Evolutionary conservation across 2,329 filamentous ascomycete species (phyloP).

Genomic region (Cladophialophora immunda): DNA sequence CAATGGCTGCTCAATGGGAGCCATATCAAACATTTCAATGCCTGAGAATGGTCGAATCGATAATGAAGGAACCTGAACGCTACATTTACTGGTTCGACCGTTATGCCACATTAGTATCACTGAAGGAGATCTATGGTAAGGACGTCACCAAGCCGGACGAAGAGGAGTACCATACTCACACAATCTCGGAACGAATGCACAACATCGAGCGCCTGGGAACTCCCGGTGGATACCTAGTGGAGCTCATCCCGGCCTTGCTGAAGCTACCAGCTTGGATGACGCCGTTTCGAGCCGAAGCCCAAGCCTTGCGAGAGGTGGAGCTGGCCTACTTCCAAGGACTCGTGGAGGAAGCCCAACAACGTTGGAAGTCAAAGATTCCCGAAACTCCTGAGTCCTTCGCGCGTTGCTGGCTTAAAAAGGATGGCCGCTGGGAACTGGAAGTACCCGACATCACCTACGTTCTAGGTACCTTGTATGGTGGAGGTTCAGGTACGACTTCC

Average conservation of each 20-base stretch:
- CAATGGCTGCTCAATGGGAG: background rate
- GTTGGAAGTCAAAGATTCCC: slow-evolving; percentile 14
- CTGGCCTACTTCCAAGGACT: slow-evolving; percentile 44
- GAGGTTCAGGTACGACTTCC: slow-evolving; percentile 45
- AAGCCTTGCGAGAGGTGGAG: slow-evolving; percentile 41
- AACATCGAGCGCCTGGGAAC: slow-evolving; percentile 37
- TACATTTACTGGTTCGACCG: slow-evolving; percentile 5
- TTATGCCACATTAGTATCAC: background rate
- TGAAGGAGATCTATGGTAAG: background rate
- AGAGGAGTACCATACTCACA: background rate
- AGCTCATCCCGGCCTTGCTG: slow-evolving; percentile 45
- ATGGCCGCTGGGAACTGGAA: slow-evolving; percentile 39
- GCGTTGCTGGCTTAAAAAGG: no score
- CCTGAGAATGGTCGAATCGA: background rate
- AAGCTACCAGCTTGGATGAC: slow-evolving; percentile 43
- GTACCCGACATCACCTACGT: slow-evolving; percentile 45
- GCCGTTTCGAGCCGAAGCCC: slow-evolving; percentile 45
- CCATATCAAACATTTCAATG: background rate
- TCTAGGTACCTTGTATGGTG: slow-evolving; percentile 45
- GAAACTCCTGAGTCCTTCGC: no score
- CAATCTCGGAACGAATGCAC: background rate
- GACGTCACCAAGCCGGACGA: background rate
- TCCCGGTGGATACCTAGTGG: slow-evolving; percentile 49
- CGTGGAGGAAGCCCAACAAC: slow-evolving; percentile 29
- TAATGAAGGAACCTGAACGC: background rate